phyloP scores from a whole-genome alignment of 768 basidiomycete genomes.

The Termitomyces sp. region DNA sequence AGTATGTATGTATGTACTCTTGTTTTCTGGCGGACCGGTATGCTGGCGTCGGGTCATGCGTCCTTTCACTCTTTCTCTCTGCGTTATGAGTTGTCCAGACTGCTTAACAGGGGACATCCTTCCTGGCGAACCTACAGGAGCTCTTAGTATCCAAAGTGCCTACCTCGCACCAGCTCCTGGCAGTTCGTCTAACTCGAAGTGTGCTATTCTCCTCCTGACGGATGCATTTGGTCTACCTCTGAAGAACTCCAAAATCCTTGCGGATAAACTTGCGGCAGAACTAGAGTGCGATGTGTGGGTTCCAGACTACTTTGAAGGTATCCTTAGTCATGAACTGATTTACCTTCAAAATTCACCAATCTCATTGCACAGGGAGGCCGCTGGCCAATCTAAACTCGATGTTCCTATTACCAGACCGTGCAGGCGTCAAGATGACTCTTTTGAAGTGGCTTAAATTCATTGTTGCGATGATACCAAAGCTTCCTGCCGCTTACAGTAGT shows the following conservation, averaged over 20 bases:
- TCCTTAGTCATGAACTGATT: neutral
- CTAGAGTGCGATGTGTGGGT: conserved; percentile 60
- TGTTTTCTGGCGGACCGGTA: no score
- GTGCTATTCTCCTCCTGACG: conserved; percentile 47
- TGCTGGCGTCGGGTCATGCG: neutral
- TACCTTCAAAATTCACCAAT: neutral
- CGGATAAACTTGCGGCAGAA: conserved; percentile 43
- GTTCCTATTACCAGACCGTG: conserved; percentile 22
- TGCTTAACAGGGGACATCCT: conserved; percentile 41
- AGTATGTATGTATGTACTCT: no score
- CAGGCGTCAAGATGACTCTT: conserved; percentile 26
- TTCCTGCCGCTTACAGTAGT: conserved; percentile 26
- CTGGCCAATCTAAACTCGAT: conserved; percentile 20
- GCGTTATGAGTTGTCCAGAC: conserved; percentile 24
- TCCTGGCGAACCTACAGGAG: conserved; percentile 40
- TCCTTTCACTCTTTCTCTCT: neutral
- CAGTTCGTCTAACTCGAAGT: conserved; percentile 13
- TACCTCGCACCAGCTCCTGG: conserved; percentile 33
- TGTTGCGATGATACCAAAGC: conserved; percentile 17
- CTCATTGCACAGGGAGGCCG: conserved; percentile 21
- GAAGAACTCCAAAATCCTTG: conserved; percentile 51
- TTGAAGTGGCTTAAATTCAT: conserved; percentile 24
- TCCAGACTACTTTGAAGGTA: conserved; percentile 58
- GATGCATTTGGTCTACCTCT: conserved; percentile 54
- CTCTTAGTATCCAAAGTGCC: conserved; percentile 30